Evolutionary conservation across 2,329 filamentous ascomycete genomes (phyloP).

Genomic region (Ceratocystis eucalypticola): DNA sequence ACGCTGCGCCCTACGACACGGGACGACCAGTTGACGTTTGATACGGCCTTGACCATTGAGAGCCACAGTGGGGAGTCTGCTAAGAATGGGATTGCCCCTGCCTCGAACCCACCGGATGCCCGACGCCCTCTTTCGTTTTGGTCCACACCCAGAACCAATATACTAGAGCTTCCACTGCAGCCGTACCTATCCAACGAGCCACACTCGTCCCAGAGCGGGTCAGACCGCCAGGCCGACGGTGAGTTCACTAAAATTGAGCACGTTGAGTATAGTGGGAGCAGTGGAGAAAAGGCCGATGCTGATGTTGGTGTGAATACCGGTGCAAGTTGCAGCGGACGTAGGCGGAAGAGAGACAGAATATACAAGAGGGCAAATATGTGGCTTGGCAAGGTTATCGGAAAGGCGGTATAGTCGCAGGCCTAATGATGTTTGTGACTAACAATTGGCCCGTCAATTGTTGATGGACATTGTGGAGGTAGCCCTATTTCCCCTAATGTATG

Average conservation of each 20-base stretch:
- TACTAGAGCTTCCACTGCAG: background rate
- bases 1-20: slow-evolving; percentile 21
- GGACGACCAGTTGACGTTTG: slow-evolving; percentile 18
- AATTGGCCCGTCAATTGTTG: background rate
- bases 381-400: background rate
- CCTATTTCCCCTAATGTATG: background rate
- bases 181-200: background rate
- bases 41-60: slow-evolving; percentile 16
- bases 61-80: background rate
- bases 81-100: slow-evolving; percentile 1
- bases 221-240: background rate
- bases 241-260: slow-evolving; percentile 1
- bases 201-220: background rate
- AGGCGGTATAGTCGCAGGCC: background rate
- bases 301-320: background rate
- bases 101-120: background rate
- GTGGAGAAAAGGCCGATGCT: background rate
- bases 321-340: background rate
- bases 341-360: background rate
- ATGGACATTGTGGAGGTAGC: background rate
- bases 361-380: background rate
- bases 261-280: background rate
- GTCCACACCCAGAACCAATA: background rate
- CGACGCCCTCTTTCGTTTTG: background rate
- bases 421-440: background rate